phyloP scores from a whole-genome alignment of 2,329 filamentous ascomycete genomes.

The Tolypocladium ovalisporum region DNA sequence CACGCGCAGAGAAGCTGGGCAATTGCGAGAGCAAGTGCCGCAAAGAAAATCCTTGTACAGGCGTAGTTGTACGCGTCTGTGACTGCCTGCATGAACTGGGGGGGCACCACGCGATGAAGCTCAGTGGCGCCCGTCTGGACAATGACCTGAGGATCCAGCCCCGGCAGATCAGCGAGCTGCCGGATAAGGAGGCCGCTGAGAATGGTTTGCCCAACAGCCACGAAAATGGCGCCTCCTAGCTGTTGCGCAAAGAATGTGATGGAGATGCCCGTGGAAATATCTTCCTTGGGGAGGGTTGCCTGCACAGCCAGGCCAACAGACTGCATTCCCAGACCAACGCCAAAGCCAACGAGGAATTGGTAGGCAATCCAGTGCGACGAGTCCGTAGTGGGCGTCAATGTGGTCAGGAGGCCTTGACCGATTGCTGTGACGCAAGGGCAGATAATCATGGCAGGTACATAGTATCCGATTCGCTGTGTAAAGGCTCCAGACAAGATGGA shows the following conservation, averaged over 20 bases:
- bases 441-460: constrained; percentile 44
- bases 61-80: constrained; percentile 54
- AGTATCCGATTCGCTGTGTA: constrained; percentile 47
- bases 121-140: constrained; percentile 46
- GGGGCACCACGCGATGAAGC: constrained; percentile 40
- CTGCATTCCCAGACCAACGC: constrained; percentile 49
- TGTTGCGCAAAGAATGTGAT: constrained; percentile 48
- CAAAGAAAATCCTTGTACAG: constrained; percentile 51
- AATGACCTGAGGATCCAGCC: constrained; percentile 29
- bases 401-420: constrained; percentile 47
- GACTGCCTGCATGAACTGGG: constrained; percentile 39
- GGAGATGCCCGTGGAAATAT: constrained; percentile 44
- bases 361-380: constrained; percentile 47
- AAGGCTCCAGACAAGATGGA: constrained; percentile 34
- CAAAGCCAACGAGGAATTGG: constrained; percentile 48
- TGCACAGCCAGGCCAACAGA: constrained; percentile 45
- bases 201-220: constrained; percentile 47
- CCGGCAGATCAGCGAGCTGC: constrained; percentile 26
- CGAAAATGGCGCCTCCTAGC: constrained; percentile 47
- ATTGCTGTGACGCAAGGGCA: constrained; percentile 37
- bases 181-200: constrained; percentile 35
- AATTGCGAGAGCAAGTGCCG: constrained; percentile 43
- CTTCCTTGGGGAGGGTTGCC: constrained; percentile 37
- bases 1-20: constrained; percentile 45
- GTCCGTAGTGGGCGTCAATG: constrained; percentile 34